Percentiles rank a stretch among this genome's conserved stretches.
phyloP scores from a whole-genome alignment of 176 grass and related monocot genomes.

The Alloteropsis semialata region DNA sequence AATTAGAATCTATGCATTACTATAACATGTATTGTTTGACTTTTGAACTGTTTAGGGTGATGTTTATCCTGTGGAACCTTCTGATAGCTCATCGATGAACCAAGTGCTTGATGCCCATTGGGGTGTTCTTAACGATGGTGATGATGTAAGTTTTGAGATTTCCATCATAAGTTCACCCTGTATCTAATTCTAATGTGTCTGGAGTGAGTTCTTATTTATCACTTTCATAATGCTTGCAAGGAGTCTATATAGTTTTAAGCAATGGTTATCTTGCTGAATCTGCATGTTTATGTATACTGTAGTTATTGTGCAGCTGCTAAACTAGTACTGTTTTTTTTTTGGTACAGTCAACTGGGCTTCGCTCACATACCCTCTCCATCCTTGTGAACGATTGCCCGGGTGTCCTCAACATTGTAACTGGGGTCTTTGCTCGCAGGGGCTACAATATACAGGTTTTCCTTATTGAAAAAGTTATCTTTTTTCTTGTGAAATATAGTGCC shows the following conservation, averaged over 20 bases:
- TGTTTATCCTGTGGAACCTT: slow-evolving; percentile 90
- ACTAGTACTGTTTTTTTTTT: slow-evolving; percentile 23
- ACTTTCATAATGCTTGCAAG: slow-evolving; percentile 16
- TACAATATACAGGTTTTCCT: slow-evolving; percentile 95
- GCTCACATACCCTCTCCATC: slow-evolving; percentile 91
- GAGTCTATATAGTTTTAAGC: not conserved
- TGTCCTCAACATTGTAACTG: slow-evolving; percentile 92
- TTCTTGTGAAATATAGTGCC: not conserved
- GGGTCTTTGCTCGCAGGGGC: slow-evolving; percentile 92
- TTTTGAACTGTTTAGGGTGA: slow-evolving; percentile 67
- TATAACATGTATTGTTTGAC: slow-evolving; percentile 27
- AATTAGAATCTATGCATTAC: not conserved
- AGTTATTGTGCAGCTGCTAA: slow-evolving; percentile 21
- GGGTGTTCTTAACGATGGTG: slow-evolving; percentile 88
- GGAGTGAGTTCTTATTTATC: slow-evolving; percentile 1
- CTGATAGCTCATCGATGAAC: slow-evolving; percentile 45
- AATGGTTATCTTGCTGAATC: not conserved
- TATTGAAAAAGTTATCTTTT: not conserved
- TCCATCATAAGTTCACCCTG: not conserved
- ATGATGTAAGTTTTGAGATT: slow-evolving; percentile 75
- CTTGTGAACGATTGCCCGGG: slow-evolving; percentile 88
- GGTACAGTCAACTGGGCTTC: slow-evolving; percentile 64
- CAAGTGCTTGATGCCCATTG: slow-evolving; percentile 97
- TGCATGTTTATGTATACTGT: slow-evolving; percentile 2
- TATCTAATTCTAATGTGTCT: slow-evolving; percentile 3